These are phyloP conservation scores for Cladophialophora immunda DNA, from an alignment of 2,329 filamentous ascomycete genomes.

Conservation along the genomic window DNA sequence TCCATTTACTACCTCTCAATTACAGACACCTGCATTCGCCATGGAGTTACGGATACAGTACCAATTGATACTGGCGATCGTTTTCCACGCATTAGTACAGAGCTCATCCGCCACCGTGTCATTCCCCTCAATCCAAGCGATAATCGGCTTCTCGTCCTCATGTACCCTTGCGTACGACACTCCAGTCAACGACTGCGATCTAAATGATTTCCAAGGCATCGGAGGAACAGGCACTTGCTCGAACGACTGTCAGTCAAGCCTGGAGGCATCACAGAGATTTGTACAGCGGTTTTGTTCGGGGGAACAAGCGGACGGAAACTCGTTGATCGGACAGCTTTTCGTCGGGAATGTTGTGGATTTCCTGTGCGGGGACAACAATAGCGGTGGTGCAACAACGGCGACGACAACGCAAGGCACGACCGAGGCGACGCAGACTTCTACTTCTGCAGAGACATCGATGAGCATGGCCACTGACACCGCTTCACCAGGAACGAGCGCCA, in stretches of 20 bases:
- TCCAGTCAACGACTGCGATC: slow-evolving; percentile 29
- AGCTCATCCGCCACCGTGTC: slow-evolving; percentile 31
- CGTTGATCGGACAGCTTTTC: slow-evolving; percentile 45
- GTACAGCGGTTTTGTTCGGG: slow-evolving; percentile 31
- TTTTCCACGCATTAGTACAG: slow-evolving; percentile 16
- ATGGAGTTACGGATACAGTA: slow-evolving; percentile 20
- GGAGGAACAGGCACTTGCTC: slow-evolving; percentile 33
- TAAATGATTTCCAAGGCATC: slow-evolving; percentile 33
- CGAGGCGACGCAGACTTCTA: slow-evolving; percentile 51
- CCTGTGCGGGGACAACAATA: slow-evolving; percentile 52
- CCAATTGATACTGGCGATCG: slow-evolving; percentile 29
- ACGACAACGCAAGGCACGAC: slow-evolving; percentile 46
- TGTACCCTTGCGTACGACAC: slow-evolving; percentile 37
- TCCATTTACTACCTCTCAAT: not conserved
- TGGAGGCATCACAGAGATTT: slow-evolving; percentile 23
- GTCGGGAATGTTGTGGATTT: slow-evolving; percentile 46
- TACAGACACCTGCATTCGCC: not conserved
- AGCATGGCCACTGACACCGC: slow-evolving; percentile 50
- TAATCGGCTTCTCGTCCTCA: slow-evolving; percentile 33
- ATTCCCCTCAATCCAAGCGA: slow-evolving; percentile 36
- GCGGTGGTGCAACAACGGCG: slow-evolving; percentile 48
- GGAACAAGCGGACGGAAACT: slow-evolving; percentile 26
- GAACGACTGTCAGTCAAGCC: slow-evolving; percentile 20
- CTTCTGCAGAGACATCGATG: slow-evolving; percentile 49
- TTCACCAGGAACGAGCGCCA: slow-evolving; percentile 58